Percentiles rank a stretch among this genome's conserved stretches.
These are phyloP conservation scores for Hexamita inflata DNA, from an alignment of 208 protist species.

Conservation along the genomic window DNA sequence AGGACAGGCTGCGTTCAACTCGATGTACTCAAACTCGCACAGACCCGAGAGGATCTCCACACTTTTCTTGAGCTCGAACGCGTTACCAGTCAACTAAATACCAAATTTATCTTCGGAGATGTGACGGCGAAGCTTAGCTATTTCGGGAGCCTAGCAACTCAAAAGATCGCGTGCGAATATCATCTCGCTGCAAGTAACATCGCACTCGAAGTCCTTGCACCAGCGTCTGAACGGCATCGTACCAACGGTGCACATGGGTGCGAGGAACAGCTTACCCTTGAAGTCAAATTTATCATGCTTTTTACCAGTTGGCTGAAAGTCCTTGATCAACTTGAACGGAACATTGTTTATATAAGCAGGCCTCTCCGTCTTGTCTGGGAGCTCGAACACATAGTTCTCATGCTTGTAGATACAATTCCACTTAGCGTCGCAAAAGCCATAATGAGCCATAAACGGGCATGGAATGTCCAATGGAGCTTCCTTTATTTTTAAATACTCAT, in stretches of 20 bases:
- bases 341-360: no score
- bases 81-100: constrained; percentile 31
- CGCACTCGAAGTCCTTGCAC: constrained; percentile 31
- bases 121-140: constrained; percentile 28
- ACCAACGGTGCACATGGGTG: constrained; percentile 42
- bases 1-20: constrained; percentile 23
- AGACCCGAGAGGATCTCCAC: neutral
- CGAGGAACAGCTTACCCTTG: constrained; percentile 31
- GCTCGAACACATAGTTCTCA: no score
- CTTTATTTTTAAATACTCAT: no score
- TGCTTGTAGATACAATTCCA: no score
- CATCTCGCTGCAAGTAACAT: constrained; percentile 42
- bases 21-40: neutral
- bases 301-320: no score
- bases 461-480: no score
- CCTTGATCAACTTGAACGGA: no score
- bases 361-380: no score
- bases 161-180: constrained; percentile 28
- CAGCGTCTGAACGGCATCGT: constrained; percentile 41
- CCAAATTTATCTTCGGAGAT: constrained; percentile 33
- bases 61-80: neutral
- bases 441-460: no score
- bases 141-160: constrained; percentile 23
- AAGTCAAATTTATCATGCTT: no score
- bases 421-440: no score